Conservation (phyloP, 2,329 filamentous ascomycete genomes). For the Aureobasidium sp. region DNA sequence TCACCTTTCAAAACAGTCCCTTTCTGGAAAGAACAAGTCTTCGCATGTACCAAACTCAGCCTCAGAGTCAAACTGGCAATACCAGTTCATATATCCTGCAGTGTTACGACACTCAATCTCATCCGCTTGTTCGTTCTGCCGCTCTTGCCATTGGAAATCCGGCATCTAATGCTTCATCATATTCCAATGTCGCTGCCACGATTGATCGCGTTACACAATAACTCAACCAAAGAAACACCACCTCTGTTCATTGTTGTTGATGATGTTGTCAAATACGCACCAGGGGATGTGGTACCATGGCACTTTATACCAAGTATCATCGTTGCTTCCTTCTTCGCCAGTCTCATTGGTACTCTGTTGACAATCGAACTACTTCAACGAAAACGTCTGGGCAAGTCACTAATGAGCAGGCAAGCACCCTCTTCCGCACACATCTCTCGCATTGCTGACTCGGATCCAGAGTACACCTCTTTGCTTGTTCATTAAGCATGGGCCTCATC, state of each 20-base stretch:
- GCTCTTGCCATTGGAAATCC: background rate
- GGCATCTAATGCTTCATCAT: background rate
- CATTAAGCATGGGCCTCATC: conserved; percentile 38
- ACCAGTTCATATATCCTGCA: background rate
- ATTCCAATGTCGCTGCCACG: background rate
- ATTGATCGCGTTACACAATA: background rate
- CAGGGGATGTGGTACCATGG: conserved; percentile 30
- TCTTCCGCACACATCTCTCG: background rate
- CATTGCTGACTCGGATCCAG: background rate
- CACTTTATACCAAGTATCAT: conserved; percentile 51
- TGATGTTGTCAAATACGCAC: conserved; percentile 19
- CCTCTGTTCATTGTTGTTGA: background rate
- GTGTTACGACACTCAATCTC: background rate
- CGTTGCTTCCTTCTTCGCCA: conserved; percentile 58
- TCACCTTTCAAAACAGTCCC: background rate
- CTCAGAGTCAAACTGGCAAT: background rate
- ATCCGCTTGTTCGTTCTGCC: background rate
- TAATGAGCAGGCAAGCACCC: conserved; percentile 57
- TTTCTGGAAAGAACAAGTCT: background rate
- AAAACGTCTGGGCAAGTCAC: conserved; percentile 58
- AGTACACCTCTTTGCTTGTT: conserved; percentile 33
- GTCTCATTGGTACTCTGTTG: conserved; percentile 65
- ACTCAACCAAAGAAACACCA: background rate
- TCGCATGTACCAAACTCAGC: background rate
- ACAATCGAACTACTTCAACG: conserved; percentile 76